phyloP scores from a whole-genome alignment of 805 yeast genomes.

The Yamadazyma insecticola region DNA sequence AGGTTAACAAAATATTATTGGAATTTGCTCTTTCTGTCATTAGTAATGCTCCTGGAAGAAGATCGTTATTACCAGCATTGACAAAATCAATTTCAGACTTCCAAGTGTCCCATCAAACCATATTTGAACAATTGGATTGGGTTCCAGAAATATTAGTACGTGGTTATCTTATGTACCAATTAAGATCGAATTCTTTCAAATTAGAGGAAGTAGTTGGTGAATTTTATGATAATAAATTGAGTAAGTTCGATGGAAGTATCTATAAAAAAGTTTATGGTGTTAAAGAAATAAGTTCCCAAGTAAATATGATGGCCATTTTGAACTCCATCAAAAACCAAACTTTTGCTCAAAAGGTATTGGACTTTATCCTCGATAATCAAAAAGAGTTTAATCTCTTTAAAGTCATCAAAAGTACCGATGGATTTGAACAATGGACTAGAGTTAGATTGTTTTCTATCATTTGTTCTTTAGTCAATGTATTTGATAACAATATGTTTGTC shows the following conservation, averaged over 20 bases:
- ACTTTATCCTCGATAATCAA: conserved; percentile 32
- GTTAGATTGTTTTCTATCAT: conserved; percentile 53
- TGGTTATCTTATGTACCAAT: conserved; percentile 47
- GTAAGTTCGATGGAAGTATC: conserved; percentile 17
- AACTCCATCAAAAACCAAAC: conserved; percentile 21
- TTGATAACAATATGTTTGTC: conserved; percentile 7
- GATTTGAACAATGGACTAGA: conserved; percentile 64
- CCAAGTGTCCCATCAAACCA: conserved; percentile 25
- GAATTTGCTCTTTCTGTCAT: conserved; percentile 42
- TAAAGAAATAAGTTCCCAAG: conserved; percentile 51
- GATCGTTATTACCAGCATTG: conserved; percentile 62
- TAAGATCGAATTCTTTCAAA: conserved; percentile 50
- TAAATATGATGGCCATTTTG: conserved; percentile 46
- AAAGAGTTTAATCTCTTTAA: conserved; percentile 38
- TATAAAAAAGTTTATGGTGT: conserved; percentile 53
- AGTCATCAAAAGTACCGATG: conserved; percentile 58
- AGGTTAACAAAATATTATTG: conserved; percentile 21
- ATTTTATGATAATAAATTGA: conserved; percentile 44
- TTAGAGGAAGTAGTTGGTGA: conserved; percentile 55
- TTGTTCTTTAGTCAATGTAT: conserved; percentile 15
- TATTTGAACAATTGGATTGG: conserved; percentile 47
- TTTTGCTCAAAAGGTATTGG: conserved; percentile 29
- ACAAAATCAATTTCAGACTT: conserved; percentile 43
- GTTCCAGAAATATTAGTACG: conserved; percentile 44
- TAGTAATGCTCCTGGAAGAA: conserved; percentile 52